phyloP scores from a whole-genome alignment of 208 protist species.

The Crithidia brevicula region DNA sequence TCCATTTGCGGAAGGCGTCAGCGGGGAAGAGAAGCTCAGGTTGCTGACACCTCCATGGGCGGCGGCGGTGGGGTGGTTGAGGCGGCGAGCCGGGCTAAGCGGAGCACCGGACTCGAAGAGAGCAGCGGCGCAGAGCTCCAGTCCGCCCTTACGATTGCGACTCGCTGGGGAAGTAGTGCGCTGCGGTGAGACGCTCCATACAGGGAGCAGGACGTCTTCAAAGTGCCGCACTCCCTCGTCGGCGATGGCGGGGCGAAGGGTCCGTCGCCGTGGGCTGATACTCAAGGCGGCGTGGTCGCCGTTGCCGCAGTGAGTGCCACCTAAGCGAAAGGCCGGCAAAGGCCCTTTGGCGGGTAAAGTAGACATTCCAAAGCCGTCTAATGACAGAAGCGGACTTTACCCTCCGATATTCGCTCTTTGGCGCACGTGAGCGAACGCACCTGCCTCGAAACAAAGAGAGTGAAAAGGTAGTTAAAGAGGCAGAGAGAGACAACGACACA shows the following conservation, averaged over 20 bases:
- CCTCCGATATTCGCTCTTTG: too few relatives aligned
- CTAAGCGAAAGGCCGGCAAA: background rate
- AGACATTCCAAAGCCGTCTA: too few relatives aligned
- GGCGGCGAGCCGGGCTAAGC: background rate
- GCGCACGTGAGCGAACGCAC: too few relatives aligned
- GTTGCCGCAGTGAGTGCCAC: background rate
- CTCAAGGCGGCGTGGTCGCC: background rate
- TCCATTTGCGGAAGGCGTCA: slow-evolving; percentile 4
- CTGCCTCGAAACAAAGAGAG: too few relatives aligned
- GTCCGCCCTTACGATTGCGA: background rate
- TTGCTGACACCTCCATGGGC: too few relatives aligned
- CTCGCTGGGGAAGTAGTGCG: slow-evolving; percentile 21
- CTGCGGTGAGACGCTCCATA: slow-evolving; percentile 8
- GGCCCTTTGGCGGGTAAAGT: background rate
- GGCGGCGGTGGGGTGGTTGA: too few relatives aligned
- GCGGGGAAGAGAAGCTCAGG: slow-evolving; percentile 10
- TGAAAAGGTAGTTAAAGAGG: too few relatives aligned
- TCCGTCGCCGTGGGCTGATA: slow-evolving; percentile 6
- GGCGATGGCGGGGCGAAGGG: slow-evolving; percentile 1
- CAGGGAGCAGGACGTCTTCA: slow-evolving; percentile 10
- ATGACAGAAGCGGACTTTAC: too few relatives aligned
- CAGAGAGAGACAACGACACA: too few relatives aligned
- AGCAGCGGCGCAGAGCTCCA: background rate
- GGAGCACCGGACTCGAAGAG: background rate
- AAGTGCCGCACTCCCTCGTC: slow-evolving; percentile 17